phyloP scores from a whole-genome alignment of 148 eudicot species.

The Rheum nobile region DNA sequence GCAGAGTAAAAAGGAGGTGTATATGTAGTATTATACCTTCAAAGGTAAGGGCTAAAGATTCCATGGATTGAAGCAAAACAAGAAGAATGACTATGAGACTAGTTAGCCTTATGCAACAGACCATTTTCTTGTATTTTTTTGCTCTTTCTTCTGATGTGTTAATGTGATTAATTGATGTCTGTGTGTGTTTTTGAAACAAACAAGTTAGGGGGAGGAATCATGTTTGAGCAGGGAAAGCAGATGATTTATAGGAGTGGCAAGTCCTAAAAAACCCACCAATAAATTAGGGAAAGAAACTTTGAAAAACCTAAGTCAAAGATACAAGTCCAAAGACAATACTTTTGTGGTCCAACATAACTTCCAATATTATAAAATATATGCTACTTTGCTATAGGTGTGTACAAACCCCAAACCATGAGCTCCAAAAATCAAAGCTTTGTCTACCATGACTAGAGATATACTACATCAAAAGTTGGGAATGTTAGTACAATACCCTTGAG shows the following conservation, averaged over 20 bases:
- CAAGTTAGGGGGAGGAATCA: constrained; percentile 3
- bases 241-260: neutral
- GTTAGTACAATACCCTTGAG: neutral
- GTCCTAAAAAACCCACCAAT: neutral
- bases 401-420: neutral
- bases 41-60: neutral
- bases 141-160: neutral
- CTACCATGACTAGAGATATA: neutral
- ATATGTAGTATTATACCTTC: neutral
- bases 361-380: neutral
- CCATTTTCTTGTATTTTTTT: neutral
- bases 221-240: neutral
- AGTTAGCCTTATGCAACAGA: neutral
- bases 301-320: constrained; percentile 3
- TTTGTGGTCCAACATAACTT: neutral
- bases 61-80: constrained; percentile 6
- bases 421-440: constrained; percentile 8
- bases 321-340: constrained; percentile 1
- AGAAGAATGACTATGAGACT: neutral
- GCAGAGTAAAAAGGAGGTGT: neutral
- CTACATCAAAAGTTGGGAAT: constrained; percentile 7
- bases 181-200: neutral
- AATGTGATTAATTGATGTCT: neutral
- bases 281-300: neutral
- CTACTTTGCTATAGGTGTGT: constrained; percentile 4